phyloP scores from a whole-genome alignment of 768 basidiomycete genomes.

The Amylocystis lapponica region DNA sequence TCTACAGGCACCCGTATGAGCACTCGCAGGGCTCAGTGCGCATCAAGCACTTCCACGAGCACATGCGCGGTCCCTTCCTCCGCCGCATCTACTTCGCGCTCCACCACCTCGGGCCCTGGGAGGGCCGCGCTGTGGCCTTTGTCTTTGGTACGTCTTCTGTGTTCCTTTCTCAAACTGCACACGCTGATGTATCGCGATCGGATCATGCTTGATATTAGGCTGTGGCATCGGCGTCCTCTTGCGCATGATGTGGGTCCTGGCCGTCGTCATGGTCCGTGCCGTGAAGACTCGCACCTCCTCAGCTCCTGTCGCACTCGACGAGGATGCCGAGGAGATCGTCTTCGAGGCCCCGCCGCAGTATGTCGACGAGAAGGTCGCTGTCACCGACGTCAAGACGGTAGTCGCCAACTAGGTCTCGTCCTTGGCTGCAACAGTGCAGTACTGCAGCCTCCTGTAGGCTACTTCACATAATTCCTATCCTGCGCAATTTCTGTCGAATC shows the following conservation, averaged over 20 bases:
- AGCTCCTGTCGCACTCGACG: slow-evolving; percentile 40
- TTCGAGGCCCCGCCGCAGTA: slow-evolving; percentile 56
- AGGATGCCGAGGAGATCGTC: slow-evolving; percentile 40
- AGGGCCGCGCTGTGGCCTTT: slow-evolving; percentile 77
- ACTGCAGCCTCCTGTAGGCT: no score
- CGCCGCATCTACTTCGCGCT: slow-evolving; percentile 60
- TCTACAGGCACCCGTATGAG: no score
- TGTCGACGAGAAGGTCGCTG: slow-evolving; percentile 16
- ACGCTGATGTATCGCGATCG: no score
- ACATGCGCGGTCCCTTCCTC: slow-evolving; percentile 38
- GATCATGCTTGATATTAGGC: slow-evolving; percentile 41
- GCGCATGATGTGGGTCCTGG: slow-evolving; percentile 74
- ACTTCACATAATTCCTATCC: no score
- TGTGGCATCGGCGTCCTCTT: slow-evolving; percentile 80
- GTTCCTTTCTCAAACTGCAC: not conserved
- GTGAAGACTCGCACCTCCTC: slow-evolving; percentile 35
- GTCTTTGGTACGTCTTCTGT: slow-evolving; percentile 59
- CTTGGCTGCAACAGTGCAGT: no score
- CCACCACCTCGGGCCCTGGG: slow-evolving; percentile 73
- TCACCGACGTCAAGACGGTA: no score
- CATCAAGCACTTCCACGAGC: slow-evolving; percentile 3
- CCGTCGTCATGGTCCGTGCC: slow-evolving; percentile 54
- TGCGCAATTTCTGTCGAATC: no score
- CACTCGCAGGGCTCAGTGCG: slow-evolving; percentile 1
- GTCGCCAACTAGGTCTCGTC: no score